Evolutionary conservation across 257 asterid species (phyloP).

Genomic region (Avicennia marina): DNA sequence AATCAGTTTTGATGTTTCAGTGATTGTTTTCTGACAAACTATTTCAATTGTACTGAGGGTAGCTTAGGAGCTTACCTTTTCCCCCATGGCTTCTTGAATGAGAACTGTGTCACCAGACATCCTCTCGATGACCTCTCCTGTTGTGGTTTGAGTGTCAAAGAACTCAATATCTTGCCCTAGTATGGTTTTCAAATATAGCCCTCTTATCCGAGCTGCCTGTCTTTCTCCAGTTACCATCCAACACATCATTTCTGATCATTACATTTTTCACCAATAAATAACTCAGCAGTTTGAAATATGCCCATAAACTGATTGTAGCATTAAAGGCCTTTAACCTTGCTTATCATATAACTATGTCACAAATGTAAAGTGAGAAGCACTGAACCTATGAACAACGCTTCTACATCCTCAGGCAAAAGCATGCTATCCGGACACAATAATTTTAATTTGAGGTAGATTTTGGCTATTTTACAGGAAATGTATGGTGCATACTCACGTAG

Average conservation of each 20-base stretch:
- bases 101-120: constrained; percentile 66
- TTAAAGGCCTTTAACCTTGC: too few species aligned
- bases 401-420: too few species aligned
- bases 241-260: constrained; percentile 50
- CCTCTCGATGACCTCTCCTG: constrained; percentile 61
- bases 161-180: constrained; percentile 59
- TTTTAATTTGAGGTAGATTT: too few species aligned
- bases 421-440: too few species aligned
- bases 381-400: not conserved
- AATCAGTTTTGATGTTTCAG: not conserved
- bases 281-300: too few species aligned
- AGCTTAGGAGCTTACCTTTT: constrained; percentile 39
- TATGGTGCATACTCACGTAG: constrained; percentile 70
- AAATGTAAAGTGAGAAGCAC: not conserved
- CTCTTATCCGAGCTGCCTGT: constrained; percentile 58
- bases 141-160: constrained; percentile 61
- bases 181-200: constrained; percentile 47
- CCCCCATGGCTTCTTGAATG: constrained; percentile 88
- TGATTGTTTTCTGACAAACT: not conserved
- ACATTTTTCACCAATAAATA: too few species aligned
- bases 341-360: not conserved
- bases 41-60: not conserved
- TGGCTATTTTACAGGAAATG: too few species aligned
- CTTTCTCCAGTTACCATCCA: constrained; percentile 73
- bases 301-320: too few species aligned